Evolutionary conservation across 2,329 filamentous ascomycete genomes (phyloP).

Genomic region (Xylaria polymorpha): DNA sequence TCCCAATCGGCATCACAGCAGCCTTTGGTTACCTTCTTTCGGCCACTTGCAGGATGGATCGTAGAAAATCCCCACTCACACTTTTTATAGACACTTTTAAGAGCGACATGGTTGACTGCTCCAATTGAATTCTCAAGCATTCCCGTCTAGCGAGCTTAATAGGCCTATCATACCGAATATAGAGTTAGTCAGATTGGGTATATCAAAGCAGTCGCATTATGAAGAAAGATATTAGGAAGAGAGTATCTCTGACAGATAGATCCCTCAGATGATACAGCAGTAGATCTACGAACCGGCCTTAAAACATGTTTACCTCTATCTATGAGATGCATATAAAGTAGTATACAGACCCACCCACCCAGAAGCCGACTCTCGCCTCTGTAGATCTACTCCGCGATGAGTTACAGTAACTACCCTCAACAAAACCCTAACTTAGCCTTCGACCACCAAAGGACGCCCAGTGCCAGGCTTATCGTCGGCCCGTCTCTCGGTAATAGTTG

Average conservation of each 20-base stretch:
- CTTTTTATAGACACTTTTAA: slow-evolving; percentile 16
- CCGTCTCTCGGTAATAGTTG: slow-evolving; percentile 36
- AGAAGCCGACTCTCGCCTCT: slow-evolving; percentile 34
- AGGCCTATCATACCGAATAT: slow-evolving; percentile 1
- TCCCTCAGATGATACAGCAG: not conserved
- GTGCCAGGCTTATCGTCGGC: slow-evolving; percentile 34
- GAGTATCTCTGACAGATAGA: not conserved
- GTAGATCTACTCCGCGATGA: slow-evolving; percentile 30
- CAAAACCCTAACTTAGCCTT: slow-evolving; percentile 2
- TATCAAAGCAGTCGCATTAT: not conserved
- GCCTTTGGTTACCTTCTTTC: slow-evolving; percentile 32
- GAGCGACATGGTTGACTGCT: slow-evolving; percentile 26
- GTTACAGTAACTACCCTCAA: slow-evolving; percentile 14
- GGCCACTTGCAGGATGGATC: slow-evolving; percentile 35
- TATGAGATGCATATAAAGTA: slow-evolving; percentile 23
- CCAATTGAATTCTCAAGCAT: slow-evolving; percentile 23
- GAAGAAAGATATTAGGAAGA: not conserved
- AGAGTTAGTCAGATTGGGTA: slow-evolving; percentile 6
- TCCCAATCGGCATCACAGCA: slow-evolving; percentile 30
- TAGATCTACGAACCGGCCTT: slow-evolving; percentile 14
- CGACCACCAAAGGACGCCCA: slow-evolving; percentile 14
- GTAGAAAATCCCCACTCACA: slow-evolving; percentile 36
- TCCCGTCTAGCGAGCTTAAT: slow-evolving; percentile 6
- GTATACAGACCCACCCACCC: slow-evolving; percentile 18
- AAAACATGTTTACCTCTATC: slow-evolving; percentile 28